Evolutionary conservation across 2,329 filamentous ascomycete genomes (phyloP).

Genomic region (Phialocephala sp.): DNA sequence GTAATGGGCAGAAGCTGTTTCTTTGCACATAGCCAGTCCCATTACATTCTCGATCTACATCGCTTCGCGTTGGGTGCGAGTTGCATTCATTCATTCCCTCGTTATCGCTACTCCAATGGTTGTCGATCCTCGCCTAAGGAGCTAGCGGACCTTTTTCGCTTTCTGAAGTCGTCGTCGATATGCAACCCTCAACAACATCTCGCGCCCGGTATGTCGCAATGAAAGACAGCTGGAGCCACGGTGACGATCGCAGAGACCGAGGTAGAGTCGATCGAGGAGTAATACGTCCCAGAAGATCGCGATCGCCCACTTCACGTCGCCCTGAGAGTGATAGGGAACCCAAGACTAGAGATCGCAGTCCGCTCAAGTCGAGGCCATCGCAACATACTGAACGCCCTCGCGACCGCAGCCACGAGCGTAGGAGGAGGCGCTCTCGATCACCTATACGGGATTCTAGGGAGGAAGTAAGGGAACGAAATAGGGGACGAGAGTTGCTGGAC

Average conservation of each 20-base stretch:
- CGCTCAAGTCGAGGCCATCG: slow-evolving; percentile 37
- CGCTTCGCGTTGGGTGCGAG: not conserved
- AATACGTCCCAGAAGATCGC: slow-evolving; percentile 44
- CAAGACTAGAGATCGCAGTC: slow-evolving; percentile 41
- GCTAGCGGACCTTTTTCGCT: slow-evolving; percentile 3
- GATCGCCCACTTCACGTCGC: slow-evolving; percentile 44
- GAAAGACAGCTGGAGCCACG: slow-evolving; percentile 50
- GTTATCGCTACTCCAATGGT: not conserved
- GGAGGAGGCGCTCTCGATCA: slow-evolving; percentile 40
- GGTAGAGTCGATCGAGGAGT: slow-evolving; percentile 49
- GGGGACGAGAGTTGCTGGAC: slow-evolving; percentile 44
- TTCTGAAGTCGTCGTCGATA: not conserved
- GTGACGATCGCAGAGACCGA: slow-evolving; percentile 49
- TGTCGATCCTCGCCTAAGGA: not conserved
- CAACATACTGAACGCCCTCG: slow-evolving; percentile 37
- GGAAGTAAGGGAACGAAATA: slow-evolving; percentile 43
- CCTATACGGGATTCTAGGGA: slow-evolving; percentile 40
- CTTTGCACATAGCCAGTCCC: slow-evolving; percentile 12
- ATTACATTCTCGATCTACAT: slow-evolving; percentile 11
- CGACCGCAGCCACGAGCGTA: slow-evolving; percentile 41
- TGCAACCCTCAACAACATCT: slow-evolving; percentile 29
- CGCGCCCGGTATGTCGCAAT: slow-evolving; percentile 48
- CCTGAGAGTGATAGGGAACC: slow-evolving; percentile 42
- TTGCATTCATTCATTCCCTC: not conserved
- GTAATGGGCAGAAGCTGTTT: slow-evolving; percentile 16